Conservation (phyloP, 192 early-diverging fungal genomes). For the Coemansia sp. region DNA sequence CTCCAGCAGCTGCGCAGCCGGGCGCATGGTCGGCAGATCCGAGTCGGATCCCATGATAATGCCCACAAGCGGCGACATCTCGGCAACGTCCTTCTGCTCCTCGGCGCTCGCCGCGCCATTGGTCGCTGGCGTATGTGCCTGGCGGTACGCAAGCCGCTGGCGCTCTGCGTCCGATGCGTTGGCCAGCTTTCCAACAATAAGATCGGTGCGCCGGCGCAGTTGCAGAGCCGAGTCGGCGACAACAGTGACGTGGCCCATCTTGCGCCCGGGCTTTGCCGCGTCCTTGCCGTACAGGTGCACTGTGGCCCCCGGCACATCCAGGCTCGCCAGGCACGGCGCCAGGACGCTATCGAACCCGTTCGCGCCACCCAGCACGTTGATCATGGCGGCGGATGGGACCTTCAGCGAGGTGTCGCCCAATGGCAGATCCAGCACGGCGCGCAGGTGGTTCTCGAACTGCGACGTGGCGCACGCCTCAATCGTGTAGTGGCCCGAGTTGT, state of each 20-base stretch:
- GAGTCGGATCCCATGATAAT: conserved; percentile 99
- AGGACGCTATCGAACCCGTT: conserved; percentile 56
- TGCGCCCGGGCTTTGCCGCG: conserved; percentile 80
- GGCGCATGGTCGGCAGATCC: conserved; percentile 90
- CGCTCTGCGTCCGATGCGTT: conserved; percentile 44
- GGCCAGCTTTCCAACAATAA: conserved; percentile 49
- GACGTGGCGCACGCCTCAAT: conserved; percentile 96
- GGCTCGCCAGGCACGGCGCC: conserved; percentile 49
- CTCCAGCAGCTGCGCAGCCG: conserved; percentile 83
- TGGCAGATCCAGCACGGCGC: conserved; percentile 85
- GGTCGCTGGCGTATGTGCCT: not conserved
- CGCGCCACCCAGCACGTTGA: conserved; percentile 86
- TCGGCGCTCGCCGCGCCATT: conserved; percentile 21
- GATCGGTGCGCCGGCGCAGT: conserved; percentile 62
- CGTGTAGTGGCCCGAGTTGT: conserved; percentile 99
- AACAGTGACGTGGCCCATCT: conserved; percentile 97
- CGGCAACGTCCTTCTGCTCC: conserved; percentile 26
- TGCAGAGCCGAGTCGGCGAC: conserved; percentile 81
- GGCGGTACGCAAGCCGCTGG: conserved; percentile 20
- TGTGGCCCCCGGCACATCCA: conserved; percentile 76
- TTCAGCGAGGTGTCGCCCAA: conserved; percentile 82
- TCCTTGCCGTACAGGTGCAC: conserved; percentile 95
- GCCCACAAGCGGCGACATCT: conserved; percentile 73
- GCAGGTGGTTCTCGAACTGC: conserved; percentile 93
- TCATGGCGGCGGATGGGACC: conserved; percentile 87